Base-by-base conservation (phyloP, 768 basidiomycete species). In the Tephrocybe sp. region DNA sequence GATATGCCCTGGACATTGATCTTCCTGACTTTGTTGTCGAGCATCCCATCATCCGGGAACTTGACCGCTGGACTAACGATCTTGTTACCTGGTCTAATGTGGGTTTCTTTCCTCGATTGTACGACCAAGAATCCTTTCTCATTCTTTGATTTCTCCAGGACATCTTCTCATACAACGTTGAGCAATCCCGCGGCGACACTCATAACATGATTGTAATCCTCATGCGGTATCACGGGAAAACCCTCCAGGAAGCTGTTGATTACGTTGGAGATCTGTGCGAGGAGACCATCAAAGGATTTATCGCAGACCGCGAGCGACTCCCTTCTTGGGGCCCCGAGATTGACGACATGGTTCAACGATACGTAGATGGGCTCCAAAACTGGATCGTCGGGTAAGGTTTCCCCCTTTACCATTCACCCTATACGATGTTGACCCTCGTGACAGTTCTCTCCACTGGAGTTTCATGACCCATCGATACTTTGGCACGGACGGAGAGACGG, bases 51-150 rank as follows among this genome's bases (percentile, higher is more conserved):
- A 75, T 91, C 19, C 66, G 64, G 47, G 74, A 76, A 45, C 73
- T 91, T 46, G 81, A 80, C 42, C 79, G 88, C 59, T 76, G 79
- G 16, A 74, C 88, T 16, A 90, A 90, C 50, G 88, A 90, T 56
- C 72, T 90, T 46, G 84, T 90, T 46, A 82, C 86, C n/a, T 88
- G 86, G 86, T 87, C 87, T 16, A 91, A 91, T 60, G 88, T 88
- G 64, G 59, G 80, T 60, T 42, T 33, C 23, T 2, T 37, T 47
- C 11, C 15, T 1, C 8, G 18, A 9, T 24, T 50, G 30, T 30
- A 16, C 3, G 6, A 7, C 15, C 9, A 30, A 16, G 5, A 19
- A 21, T 10, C 15, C 8, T 55, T 53, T 37, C 48, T 47, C 16
- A 41, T 12, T 13, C 10, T 27, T 31, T 38, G 29, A 24, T 25